These are phyloP conservation scores for Candida taoyuanica DNA, from an alignment of 805 yeast genomes.

Conservation along the genomic window DNA sequence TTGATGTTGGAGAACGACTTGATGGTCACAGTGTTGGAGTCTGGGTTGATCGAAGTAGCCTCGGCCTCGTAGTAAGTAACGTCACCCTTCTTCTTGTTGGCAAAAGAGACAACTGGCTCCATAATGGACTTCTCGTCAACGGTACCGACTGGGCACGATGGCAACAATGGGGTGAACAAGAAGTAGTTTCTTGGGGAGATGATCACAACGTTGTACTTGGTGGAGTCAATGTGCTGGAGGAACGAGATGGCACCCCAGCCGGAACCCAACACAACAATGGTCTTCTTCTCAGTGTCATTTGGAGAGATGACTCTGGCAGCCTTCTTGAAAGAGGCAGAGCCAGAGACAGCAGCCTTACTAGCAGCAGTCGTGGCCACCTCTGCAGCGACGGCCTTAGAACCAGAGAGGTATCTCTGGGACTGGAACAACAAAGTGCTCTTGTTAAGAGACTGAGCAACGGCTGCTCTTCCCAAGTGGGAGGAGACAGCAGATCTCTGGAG, in stretches of 20 bases:
- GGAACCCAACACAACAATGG: conserved; percentile 67
- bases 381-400: conserved; percentile 10
- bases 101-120: conserved; percentile 88
- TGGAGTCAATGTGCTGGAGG: conserved; percentile 78
- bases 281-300: conserved; percentile 32
- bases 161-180: conserved; percentile 88
- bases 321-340: conserved; percentile 34
- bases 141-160: conserved; percentile 92
- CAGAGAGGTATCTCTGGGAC: conserved; percentile 9
- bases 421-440: conserved; percentile 10
- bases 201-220: conserved; percentile 82
- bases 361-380: conserved; percentile 4
- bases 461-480: conserved; percentile 8
- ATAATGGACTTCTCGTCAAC: conserved; percentile 85
- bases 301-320: conserved; percentile 35
- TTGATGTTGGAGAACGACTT: conserved; percentile 38
- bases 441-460: conserved; percentile 12
- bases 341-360: conserved; percentile 25
- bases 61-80: conserved; percentile 85
- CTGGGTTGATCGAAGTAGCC: conserved; percentile 80
- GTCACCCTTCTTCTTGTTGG: conserved; percentile 72
- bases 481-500: conserved; percentile 15
- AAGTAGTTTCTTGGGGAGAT: conserved; percentile 93
- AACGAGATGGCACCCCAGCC: conserved; percentile 95
- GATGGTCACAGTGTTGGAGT: conserved; percentile 61